Base-by-base conservation (phyloP, 371 early-diverging fungal species). In the Rhizopus arrhizus region DNA sequence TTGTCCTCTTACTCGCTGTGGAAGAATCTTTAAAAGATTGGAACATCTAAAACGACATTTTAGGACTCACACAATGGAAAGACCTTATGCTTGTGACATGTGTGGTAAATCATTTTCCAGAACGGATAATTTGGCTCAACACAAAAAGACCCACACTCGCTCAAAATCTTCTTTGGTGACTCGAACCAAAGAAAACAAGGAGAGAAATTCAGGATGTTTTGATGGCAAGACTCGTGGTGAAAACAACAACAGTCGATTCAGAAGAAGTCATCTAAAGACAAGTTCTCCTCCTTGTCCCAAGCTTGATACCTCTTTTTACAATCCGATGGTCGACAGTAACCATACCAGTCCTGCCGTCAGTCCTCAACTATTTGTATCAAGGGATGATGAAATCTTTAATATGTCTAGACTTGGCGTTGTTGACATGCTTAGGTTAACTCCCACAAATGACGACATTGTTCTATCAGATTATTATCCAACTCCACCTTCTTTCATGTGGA, bases 1-100 rank as follows among this genome's bases (percentile, higher is more conserved):
- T 4, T 85, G 85, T 42, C 60, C 70, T 46, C 62, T 80, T 5
- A 65, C 80, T 52, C 66, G 65, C 7, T 85, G 85, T 59, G 78
- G 75, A 35, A 70, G 77, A 29, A 54, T 74, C 2, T 86, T 86
- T 65, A 93, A 92, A 66, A 81, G 94, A 12, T 74, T 85, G 54
- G 95, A 95, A 63, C 94, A 94, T 68, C 68, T 94, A 45, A 89
- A 90, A 58, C 78, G 96, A 13, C 94, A 94, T 64, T 74, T 87
- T 64, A 82, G 91, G 36, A 89, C 89, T 15, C 94, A 94, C 64
- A 90, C 91, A 6, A 81, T 89, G 66, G 88, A 89, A 58, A 80
- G 86, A 9, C 91, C 91, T 40, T 91, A 89, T 58, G 73, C 82
- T 13, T 92, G 92, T 64, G 78, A 74, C 32, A 73, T 78, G 13